These are phyloP conservation scores for Aegilops bicornis DNA, from an alignment of 176 grass and related monocot species.

Conservation along the genomic window DNA sequence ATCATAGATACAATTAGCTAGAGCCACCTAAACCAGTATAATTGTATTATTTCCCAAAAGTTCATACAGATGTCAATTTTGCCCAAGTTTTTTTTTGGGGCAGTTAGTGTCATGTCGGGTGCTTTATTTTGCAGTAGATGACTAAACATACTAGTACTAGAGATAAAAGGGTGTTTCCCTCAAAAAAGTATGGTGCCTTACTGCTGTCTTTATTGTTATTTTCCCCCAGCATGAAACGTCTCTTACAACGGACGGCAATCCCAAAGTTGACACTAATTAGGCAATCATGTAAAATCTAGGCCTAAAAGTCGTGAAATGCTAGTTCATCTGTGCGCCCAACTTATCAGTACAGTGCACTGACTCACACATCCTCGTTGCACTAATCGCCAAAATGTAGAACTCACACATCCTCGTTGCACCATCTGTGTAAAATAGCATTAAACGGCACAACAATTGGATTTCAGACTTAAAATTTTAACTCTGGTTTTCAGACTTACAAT, in stretches of 20 bases:
- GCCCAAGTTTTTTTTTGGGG: not conserved
- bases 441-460: too few relatives aligned
- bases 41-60: not conserved
- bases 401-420: too few relatives aligned
- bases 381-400: too few relatives aligned
- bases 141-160: not conserved
- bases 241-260: not conserved
- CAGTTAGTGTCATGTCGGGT: conserved; percentile 1
- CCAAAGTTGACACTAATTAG: not conserved
- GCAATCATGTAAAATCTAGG: not conserved
- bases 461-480: too few relatives aligned
- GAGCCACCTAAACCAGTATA: too few relatives aligned
- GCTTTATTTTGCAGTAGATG: not conserved
- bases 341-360: not conserved
- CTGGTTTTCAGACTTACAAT: too few relatives aligned
- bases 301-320: not conserved
- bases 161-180: too few relatives aligned
- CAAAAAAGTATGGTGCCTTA: not conserved
- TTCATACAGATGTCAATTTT: not conserved
- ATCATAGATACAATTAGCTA: not conserved
- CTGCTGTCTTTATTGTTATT: too few relatives aligned
- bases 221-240: too few relatives aligned
- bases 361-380: not conserved
- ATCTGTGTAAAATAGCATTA: too few relatives aligned
- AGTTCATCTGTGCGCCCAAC: not conserved